Percentiles rank a stretch among this genome's conserved stretches.
Conservation (phyloP, 176 grass and related monocot species). For the Eragrostis curvula region DNA sequence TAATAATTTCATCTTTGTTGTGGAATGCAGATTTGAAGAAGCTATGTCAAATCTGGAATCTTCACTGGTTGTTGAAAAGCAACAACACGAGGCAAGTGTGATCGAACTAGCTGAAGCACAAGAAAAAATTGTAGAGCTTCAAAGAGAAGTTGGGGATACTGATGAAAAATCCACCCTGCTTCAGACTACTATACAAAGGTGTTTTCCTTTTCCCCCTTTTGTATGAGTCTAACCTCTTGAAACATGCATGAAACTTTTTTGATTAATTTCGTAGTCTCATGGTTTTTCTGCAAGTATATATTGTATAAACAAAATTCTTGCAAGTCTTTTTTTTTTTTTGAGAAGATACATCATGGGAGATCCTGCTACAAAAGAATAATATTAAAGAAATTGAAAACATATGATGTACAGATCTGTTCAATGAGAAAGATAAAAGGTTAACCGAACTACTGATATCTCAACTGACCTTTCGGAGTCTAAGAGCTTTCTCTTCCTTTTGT, state of each 20-base stretch:
- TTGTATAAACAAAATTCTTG: conserved; percentile 30
- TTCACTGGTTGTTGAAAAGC: conserved; percentile 61
- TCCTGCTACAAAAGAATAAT: background rate
- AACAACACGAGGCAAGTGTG: conserved; percentile 49
- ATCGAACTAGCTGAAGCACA: conserved; percentile 58
- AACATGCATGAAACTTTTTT: conserved; percentile 11
- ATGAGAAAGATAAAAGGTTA: background rate
- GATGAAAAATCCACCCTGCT: conserved; percentile 65
- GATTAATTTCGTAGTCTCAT: background rate
- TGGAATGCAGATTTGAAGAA: conserved; percentile 60
- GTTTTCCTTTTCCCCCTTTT: background rate
- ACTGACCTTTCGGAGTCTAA: conserved; percentile 12
- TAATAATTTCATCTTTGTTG: conserved; percentile 21
- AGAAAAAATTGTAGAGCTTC: conserved; percentile 62
- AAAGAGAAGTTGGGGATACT: conserved; percentile 63
- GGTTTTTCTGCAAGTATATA: conserved; percentile 15
- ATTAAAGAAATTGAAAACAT: conserved; percentile 10
- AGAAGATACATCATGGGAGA: background rate
- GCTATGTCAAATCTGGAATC: conserved; percentile 49
- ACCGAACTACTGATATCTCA: background rate
- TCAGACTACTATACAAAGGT: conserved; percentile 78
- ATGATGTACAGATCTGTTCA: background rate
- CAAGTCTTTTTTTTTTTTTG: background rate
- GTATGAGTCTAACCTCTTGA: conserved; percentile 22
- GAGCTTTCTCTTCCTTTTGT: conserved; percentile 36